Base-by-base conservation (phyloP, 768 basidiomycete species). In the Hemileccinum rubropunctum region DNA sequence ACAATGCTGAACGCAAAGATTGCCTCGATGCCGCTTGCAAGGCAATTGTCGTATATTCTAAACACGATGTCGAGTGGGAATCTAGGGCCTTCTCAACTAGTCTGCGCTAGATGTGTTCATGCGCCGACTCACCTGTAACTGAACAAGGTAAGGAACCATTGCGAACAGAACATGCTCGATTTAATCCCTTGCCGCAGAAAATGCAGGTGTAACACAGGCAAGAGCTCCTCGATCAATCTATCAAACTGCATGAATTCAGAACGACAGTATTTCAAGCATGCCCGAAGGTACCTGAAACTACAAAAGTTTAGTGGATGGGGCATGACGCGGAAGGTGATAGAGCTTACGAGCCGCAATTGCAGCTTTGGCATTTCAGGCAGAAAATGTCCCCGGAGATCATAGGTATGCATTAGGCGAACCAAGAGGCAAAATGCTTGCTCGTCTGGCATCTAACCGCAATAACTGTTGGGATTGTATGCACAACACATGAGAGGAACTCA, bases 301-400 rank as follows among this genome's bases (percentile, higher is more conserved):
- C 21, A 37, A 21, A 48, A 35, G 44, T 23, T 53, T n/a, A 57
- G 47, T 17, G n/a, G 28, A 40, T 20, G 12, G 34, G 27, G 27
- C 20, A 21, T 2, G 27, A 26, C 3, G n/a, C 8, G 7, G 2
- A 35, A 36, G 18, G 15, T 18, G 26, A 23, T 46, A 35, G 20
- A 21, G 65, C 83, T 72, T 64, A 90, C 88, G 52, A 99, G 78
- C 18, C 95, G 91, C 37, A 94, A 73, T 65, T 98, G 97, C 6
- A 99, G 68, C 58, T 93, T 95, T 1, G 97, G 97, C 97, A 99
- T 99, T 62, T 99, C 95, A 4, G 97, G 95, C n/a, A 98, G 76
- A 71, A 94, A 99, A 70, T 98, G 95, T 1, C 93, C 93, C 38
- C 95, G 84, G 3, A 98, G 76, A 67, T 95, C 95, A 64, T 99